Evolutionary conservation across 176 grass and related monocot genomes (phyloP).

Genomic region (Triticum dicoccoides): DNA sequence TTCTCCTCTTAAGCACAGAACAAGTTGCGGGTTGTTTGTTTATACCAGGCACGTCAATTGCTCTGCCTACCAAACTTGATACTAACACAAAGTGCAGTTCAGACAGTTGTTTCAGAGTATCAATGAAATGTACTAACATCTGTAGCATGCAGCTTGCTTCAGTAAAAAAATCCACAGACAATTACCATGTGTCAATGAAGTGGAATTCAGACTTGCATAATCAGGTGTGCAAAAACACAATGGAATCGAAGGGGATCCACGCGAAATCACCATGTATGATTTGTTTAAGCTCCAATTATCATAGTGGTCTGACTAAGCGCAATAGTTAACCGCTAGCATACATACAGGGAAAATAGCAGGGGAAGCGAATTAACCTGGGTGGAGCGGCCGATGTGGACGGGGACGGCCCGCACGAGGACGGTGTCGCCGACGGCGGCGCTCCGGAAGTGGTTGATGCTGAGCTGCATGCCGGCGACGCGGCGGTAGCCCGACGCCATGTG

Average conservation of each 20-base stretch:
- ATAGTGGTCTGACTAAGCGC: background rate
- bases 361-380: constrained; percentile 21
- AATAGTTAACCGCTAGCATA: too few species aligned
- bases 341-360: background rate
- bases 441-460: constrained; percentile 47
- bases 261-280: background rate
- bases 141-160: background rate
- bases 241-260: background rate
- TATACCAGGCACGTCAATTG: background rate
- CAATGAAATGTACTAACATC: background rate
- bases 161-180: too few species aligned
- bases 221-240: background rate
- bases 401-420: constrained; percentile 60
- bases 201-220: too few species aligned
- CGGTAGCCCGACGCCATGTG: constrained; percentile 69
- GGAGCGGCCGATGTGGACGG: constrained; percentile 60
- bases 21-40: background rate
- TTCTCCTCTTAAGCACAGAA: background rate
- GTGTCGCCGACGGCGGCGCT: constrained; percentile 58
- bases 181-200: too few species aligned
- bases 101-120: background rate
- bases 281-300: background rate
- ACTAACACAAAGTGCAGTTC: background rate
- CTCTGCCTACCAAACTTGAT: background rate
- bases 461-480: constrained; percentile 60